Evolutionary conservation across 148 eudicot genomes (phyloP), one percentile per base, ranked within the genome.

Genomic region (Diospyros kaki): DNA sequence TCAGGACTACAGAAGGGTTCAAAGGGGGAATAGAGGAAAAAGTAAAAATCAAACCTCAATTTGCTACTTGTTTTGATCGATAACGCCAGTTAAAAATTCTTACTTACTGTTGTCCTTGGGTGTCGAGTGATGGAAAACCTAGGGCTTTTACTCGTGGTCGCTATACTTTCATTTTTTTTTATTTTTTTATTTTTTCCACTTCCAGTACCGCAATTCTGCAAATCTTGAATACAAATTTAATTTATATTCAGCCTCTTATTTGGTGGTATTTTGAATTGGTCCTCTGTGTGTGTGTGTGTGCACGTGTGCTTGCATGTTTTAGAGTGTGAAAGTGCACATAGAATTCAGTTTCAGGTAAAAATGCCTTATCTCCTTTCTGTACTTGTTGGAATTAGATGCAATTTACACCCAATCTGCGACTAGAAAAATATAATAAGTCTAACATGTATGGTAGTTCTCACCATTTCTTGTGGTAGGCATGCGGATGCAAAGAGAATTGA

Each of bases 381-480:
- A 71, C 58, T n/a, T 55, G 28, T 13, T 9, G 38, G 45, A 62
- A 15, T 63, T 28, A 14, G 40, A 9, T 64, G n/a, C 9, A 39
- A 6, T 5, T 4, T 18, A 39, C 4, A 28, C 28, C 28, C 11
- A 52, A 55, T n/a, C n/a, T n/a, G n/a, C n/a, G n/a, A n/a, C n/a
- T n/a, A n/a, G n/a, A n/a, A n/a, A n/a, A n/a, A n/a, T 40, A 41
- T 50, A 15, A 17, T 10, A 74, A 18, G 15, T 58, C 7, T 52
- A 50, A 17, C 42, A 4, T 58, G n/a, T 64, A 18, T 63, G 28
- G 54, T 40, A 14, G 51, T 65, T 64, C 3, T 58, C 17, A 71
- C 41, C 9, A 11, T 70, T 59, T 40, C 9, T 45, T 69, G 52
- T 64, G 78, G 4, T 66, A 81, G 87, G 76, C 15, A 44, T 56